Percentiles rank a stretch among this genome's conserved stretches.
phyloP scores from a whole-genome alignment of 345 rosid genomes.

The Boechera stricta region DNA sequence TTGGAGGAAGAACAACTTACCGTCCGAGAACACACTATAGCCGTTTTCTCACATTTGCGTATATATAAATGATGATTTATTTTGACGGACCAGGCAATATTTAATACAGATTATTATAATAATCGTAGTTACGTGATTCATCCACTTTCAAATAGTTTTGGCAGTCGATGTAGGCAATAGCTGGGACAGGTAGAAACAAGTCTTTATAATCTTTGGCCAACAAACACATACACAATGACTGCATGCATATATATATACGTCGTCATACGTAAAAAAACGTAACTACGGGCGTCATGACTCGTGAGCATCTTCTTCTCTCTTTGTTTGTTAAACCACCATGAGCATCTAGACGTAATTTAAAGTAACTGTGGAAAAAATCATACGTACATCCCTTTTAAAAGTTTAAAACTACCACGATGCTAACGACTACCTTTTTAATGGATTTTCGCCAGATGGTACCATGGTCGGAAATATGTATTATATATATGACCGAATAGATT shows the following conservation, averaged over 20 bases:
- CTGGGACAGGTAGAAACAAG: constrained; percentile 14
- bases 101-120: neutral
- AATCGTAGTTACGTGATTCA: constrained; percentile 15
- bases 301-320: neutral
- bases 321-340: neutral
- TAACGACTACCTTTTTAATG: neutral
- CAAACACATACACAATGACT: constrained; percentile 9
- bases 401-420: constrained; percentile 13
- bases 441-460: neutral
- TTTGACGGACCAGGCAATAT: neutral
- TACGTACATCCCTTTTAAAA: neutral
- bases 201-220: neutral
- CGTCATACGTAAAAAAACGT: neutral
- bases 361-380: neutral
- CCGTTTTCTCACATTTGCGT: constrained; percentile 19
- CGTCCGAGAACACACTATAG: constrained; percentile 30
- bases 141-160: neutral
- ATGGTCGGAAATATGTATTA: neutral
- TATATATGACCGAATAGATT: constrained; percentile 13
- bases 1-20: constrained; percentile 38
- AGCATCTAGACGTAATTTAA: constrained; percentile 3
- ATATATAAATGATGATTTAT: neutral
- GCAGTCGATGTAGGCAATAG: constrained; percentile 8
- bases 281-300: neutral
- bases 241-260: neutral